Evolutionary conservation across 352 stramenopile genomes (phyloP), one percentile per base, ranked within the genome.

Genomic region (Thraustochytrium striatum): DNA sequence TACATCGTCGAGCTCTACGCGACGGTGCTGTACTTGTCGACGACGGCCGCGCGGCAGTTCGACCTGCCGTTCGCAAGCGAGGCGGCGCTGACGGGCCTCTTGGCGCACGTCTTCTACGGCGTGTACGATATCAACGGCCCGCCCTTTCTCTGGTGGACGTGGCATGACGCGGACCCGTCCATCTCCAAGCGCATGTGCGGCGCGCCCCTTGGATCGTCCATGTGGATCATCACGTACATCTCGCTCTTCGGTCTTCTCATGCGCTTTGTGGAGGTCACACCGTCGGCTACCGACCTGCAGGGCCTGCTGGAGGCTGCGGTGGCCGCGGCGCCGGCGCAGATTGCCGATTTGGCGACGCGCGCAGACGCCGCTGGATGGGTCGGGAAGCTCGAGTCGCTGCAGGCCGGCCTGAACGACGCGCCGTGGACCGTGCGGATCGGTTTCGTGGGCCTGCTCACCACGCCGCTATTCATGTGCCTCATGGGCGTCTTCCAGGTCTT

Each of bases 1-100:
- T 79, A 79, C 61, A 79, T 79, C 33, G 13, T 53, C 11, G 69
- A 59, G 19, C 25, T 79, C 9, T 79, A 79, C 28, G 61, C 33
- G 13, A 61, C 57, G 1, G 33, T 79, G 13, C 53, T 61, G n/a
- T 79, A 79, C 30, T 13, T 53, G 35, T 16, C 38, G 19, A 79
- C 32, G 11, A 53, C 61, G n/a, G 69, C 69, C 25, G 52, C 69
- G 58, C 35, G 69, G 13, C 33, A 47, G 32, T 79, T 79, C 69
- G 25, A 47, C 9, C 36, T 79, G 28, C 52, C 52, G 13, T 78
- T 61, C 36, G 11, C 30, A 9, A 25, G 36, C 1, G 53, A 79
- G 41, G 52, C 69, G 9, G 69, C 69, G 21, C 61, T 79, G 7
- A 28, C 69, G 9, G 69, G 69, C 8, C 38, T 78, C 30, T 61